Evolutionary conservation across 2,329 filamentous ascomycete genomes (phyloP).

Genomic region (Clonostachys chloroleuca): DNA sequence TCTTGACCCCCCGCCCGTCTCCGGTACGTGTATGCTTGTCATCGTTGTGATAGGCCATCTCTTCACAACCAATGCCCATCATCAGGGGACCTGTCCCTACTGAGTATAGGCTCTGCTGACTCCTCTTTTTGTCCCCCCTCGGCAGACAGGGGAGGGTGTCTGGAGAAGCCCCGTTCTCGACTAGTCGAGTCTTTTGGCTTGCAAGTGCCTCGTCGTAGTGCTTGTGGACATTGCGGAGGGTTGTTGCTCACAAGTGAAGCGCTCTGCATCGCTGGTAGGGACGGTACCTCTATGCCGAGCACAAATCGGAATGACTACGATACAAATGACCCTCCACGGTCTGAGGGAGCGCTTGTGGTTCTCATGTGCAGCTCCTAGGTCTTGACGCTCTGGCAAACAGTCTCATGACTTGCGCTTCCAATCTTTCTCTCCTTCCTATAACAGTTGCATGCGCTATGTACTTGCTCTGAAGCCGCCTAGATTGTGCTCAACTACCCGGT

Average conservation of each 20-base stretch:
- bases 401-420: no score
- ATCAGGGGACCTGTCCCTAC: constrained; percentile 1
- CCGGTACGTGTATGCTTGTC: neutral
- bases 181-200: no score
- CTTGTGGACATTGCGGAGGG: neutral
- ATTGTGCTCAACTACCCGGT: no score
- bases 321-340: no score
- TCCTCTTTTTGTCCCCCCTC: neutral
- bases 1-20: constrained; percentile 1
- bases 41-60: neutral
- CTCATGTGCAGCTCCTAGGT: no score
- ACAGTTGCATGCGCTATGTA: constrained; percentile 32
- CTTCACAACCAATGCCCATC: neutral
- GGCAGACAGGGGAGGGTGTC: constrained; percentile 2
- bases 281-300: no score
- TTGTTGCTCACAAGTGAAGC: neutral
- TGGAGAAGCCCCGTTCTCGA: no score
- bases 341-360: no score
- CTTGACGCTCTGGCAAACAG: no score
- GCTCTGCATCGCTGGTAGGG: neutral
- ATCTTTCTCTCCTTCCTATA: constrained; percentile 41
- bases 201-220: neutral
- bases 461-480: no score
- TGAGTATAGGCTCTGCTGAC: neutral
- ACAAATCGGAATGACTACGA: no score